Evolutionary conservation across 371 early-diverging fungal genomes (phyloP).

Genomic region (Mucor indicus): DNA sequence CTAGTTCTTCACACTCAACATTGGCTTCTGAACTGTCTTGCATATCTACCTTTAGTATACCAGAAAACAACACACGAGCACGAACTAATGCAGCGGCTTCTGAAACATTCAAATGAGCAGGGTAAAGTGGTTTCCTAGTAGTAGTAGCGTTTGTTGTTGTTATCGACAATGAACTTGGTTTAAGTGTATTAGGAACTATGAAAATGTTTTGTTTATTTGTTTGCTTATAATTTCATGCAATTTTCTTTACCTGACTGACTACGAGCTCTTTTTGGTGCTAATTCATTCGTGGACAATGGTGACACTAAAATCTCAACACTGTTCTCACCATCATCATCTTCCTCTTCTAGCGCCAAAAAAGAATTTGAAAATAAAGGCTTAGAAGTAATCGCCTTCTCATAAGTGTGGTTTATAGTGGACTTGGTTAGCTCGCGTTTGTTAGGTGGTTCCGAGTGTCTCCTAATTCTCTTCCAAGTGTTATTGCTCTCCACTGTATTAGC

Average conservation of each 20-base stretch:
- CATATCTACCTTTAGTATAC: constrained; percentile 25
- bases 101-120: constrained; percentile 19
- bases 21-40: constrained; percentile 61
- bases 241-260: constrained; percentile 22
- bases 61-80: constrained; percentile 23
- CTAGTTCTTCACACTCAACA: constrained; percentile 49
- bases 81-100: constrained; percentile 26
- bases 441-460: constrained; percentile 33
- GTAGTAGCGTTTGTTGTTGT: neutral
- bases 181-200: constrained; percentile 9
- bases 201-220: neutral
- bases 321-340: constrained; percentile 2
- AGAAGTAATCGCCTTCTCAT: neutral
- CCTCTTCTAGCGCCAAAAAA: constrained; percentile 7
- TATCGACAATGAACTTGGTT: neutral
- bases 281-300: neutral
- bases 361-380: constrained; percentile 10
- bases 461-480: constrained; percentile 3
- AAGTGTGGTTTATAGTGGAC: neutral
- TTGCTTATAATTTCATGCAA: neutral
- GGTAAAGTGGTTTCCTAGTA: constrained; percentile 21
- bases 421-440: neutral
- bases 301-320: neutral
- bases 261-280: constrained; percentile 6
- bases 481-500: neutral